A percentile compares a stretch with the other conserved stretches of the same genome.
These are phyloP conservation scores for Agarophyton chilense DNA, from an alignment of 23 red algal species.

Conservation along the genomic window DNA sequence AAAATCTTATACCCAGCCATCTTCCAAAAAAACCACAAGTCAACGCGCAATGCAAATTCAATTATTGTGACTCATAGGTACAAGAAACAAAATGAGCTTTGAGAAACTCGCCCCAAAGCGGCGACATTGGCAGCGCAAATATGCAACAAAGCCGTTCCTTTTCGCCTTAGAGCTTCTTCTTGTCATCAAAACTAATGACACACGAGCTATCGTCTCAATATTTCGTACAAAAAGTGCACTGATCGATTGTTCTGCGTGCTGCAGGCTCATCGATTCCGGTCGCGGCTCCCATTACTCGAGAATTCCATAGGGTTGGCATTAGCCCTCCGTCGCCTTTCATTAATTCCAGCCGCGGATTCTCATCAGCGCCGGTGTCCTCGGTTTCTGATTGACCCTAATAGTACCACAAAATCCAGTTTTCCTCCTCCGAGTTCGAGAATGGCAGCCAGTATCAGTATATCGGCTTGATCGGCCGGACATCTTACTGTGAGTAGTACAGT, in stretches of 20 bases:
- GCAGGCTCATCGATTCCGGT: constrained; percentile 14
- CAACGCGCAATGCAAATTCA: too few species aligned
- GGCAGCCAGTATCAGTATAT: constrained; percentile 47
- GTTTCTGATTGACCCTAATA: constrained; percentile 58
- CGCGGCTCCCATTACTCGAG: constrained; percentile 49
- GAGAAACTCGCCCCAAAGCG: too few species aligned
- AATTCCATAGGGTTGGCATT: constrained; percentile 14
- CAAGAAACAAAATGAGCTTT: too few species aligned
- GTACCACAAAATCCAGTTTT: constrained; percentile 60
- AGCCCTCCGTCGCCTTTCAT: not conserved
- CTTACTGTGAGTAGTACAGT: not conserved
- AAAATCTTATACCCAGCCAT: too few species aligned
- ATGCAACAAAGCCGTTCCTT: too few species aligned
- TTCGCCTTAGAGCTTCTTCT: too few species aligned
- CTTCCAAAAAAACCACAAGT: too few species aligned
- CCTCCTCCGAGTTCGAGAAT: constrained; percentile 16
- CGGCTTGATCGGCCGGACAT: not conserved
- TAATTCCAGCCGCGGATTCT: not conserved
- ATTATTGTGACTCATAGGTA: too few species aligned
- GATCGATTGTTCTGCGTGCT: constrained; percentile 32
- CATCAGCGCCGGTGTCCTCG: constrained; percentile 45
- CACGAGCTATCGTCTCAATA: not conserved
- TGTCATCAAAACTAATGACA: not conserved
- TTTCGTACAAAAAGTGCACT: constrained; percentile 53
- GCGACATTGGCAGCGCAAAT: too few species aligned